Evolutionary conservation across 164 flowering plant genomes (phyloP).

Genomic region (Buxus sempervirens): DNA sequence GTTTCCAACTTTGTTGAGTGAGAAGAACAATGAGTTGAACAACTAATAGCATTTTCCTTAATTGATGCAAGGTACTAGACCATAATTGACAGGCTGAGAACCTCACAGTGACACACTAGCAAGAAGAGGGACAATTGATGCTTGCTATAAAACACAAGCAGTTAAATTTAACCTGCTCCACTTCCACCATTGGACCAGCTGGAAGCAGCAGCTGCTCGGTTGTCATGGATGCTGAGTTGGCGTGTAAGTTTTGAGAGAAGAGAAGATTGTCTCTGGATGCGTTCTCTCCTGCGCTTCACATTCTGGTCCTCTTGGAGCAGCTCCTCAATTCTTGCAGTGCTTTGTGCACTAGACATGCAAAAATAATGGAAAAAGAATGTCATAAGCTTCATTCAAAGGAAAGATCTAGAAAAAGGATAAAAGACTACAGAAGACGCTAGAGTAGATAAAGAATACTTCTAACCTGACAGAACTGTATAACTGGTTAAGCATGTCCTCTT

Average conservation of each 20-base stretch:
- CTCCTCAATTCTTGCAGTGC: constrained; percentile 59
- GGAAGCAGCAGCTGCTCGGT: constrained; percentile 41
- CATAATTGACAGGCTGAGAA: too few species aligned
- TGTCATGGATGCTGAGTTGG: constrained; percentile 66
- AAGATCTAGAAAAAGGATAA: not conserved
- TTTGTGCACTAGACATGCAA: constrained; percentile 37
- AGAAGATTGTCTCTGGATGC: constrained; percentile 77
- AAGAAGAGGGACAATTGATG: too few species aligned
- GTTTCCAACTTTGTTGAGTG: too few species aligned
- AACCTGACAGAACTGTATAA: constrained; percentile 72
- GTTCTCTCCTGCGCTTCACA: constrained; percentile 68
- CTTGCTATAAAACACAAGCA: not conserved
- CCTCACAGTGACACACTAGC: too few species aligned
- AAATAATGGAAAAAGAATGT: not conserved
- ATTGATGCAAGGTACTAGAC: too few species aligned
- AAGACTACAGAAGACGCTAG: not conserved
- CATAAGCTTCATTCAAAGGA: not conserved
- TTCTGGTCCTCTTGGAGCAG: constrained; percentile 70
- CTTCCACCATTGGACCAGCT: constrained; percentile 51
- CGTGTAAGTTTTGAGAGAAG: constrained; percentile 82
- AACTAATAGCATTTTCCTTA: too few species aligned
- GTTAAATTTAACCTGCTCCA: constrained; percentile 46
- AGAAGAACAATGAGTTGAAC: too few species aligned
- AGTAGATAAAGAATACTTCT: not conserved
- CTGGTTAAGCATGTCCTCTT: constrained; percentile 79